phyloP scores from a whole-genome alignment of 306 rosid genomes.

The Lithocarpus polystachyus region DNA sequence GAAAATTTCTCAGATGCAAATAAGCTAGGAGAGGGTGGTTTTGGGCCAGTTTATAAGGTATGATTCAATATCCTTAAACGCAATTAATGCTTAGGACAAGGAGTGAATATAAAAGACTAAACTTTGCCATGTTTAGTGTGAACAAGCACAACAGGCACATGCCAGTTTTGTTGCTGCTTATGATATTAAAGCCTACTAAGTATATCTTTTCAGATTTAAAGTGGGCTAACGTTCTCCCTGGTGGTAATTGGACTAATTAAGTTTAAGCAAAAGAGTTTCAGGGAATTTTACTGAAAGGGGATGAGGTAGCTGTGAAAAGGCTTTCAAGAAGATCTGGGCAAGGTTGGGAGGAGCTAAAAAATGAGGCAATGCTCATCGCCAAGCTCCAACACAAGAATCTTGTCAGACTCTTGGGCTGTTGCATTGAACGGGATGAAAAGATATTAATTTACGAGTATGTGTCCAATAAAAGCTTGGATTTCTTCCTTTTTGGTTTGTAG shows the following conservation, averaged over 20 bases:
- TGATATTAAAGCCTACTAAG: too few relatives aligned
- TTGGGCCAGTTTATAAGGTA: slow-evolving; percentile 44
- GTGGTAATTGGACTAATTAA: too few relatives aligned
- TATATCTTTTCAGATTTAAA: too few relatives aligned
- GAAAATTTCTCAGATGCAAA: slow-evolving; percentile 21
- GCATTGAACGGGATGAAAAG: slow-evolving; percentile 17
- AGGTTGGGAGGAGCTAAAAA: slow-evolving; percentile 20
- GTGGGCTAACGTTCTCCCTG: too few relatives aligned
- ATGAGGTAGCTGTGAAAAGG: slow-evolving; percentile 24
- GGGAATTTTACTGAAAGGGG: slow-evolving; percentile 19
- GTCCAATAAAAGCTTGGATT: slow-evolving; percentile 19
- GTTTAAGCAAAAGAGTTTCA: neutral
- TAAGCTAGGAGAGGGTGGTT: slow-evolving; percentile 42
- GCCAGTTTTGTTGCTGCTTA: too few relatives aligned
- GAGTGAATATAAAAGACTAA: too few relatives aligned
- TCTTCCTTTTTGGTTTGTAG: slow-evolving; percentile 2
- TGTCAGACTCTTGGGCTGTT: slow-evolving; percentile 11
- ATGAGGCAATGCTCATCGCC: slow-evolving; percentile 23
- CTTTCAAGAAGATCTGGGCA: slow-evolving; percentile 19
- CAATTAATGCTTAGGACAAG: too few relatives aligned
- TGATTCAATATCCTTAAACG: neutral
- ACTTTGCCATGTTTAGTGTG: neutral
- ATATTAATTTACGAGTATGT: slow-evolving; percentile 9
- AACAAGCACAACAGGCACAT: too few relatives aligned
- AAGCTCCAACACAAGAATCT: slow-evolving; percentile 30